Percentiles rank a stretch among this genome's conserved stretches.
These are phyloP conservation scores for Dictyostelium firmibasis DNA, from an alignment of 78 protist species.

Conservation along the genomic window DNA sequence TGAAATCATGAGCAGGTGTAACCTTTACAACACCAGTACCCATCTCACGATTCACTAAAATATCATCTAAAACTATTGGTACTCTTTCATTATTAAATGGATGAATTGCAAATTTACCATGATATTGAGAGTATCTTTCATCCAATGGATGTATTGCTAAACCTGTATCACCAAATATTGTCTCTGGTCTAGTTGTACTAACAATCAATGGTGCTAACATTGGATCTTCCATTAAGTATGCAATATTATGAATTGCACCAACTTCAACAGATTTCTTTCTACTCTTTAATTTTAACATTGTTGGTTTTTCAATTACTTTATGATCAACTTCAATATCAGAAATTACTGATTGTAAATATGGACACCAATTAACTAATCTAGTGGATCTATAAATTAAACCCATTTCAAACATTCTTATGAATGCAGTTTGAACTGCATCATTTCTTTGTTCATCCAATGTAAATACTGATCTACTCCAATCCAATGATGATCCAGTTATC, in stretches of 20 bases:
- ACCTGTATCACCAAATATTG: conserved; percentile 96
- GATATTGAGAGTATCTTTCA: conserved; percentile 53
- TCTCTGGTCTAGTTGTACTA: conserved; percentile 97
- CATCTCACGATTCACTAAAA: conserved; percentile 92
- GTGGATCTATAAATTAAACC: conserved; percentile 83
- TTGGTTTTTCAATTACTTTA: conserved; percentile 6
- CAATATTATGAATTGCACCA: conserved; percentile 80
- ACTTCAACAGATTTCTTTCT: conserved; percentile 33
- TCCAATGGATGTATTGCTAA: conserved; percentile 95
- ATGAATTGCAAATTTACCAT: conserved; percentile 87
- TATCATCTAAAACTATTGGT: conserved; percentile 94
- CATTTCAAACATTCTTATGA: conserved; percentile 71
- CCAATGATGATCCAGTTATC: conserved; percentile 90
- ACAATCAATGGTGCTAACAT: conserved; percentile 62
- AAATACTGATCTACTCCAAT: conserved; percentile 94
- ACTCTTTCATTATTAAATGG: conserved; percentile 84
- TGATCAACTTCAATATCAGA: conserved; percentile 95
- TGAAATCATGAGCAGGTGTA: conserved; percentile 98
- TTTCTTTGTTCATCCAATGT: conserved; percentile 85
- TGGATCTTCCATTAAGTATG: not conserved
- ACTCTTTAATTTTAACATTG: conserved; percentile 14
- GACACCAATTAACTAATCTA: conserved; percentile 94
- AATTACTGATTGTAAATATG: conserved; percentile 90
- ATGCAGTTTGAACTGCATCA: conserved; percentile 90
- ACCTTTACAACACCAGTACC: conserved; percentile 95